These are phyloP conservation scores for Coix lacrymajobi DNA, from an alignment of 176 grass and related monocot species.

Conservation along the genomic window DNA sequence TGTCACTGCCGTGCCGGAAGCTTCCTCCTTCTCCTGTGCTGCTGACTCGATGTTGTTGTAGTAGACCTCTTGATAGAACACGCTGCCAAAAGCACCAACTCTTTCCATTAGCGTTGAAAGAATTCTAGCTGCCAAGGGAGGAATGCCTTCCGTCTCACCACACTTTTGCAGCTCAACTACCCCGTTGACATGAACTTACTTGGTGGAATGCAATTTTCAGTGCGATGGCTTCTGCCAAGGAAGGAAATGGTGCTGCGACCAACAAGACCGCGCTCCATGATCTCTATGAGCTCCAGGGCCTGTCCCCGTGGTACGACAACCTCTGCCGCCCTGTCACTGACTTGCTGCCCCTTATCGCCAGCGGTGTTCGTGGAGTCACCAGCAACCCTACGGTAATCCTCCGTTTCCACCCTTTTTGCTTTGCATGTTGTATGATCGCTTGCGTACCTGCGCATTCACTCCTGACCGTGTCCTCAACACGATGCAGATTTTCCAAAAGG, in stretches of 20 bases:
- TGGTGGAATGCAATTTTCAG: conserved; percentile 8
- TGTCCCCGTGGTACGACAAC: conserved; percentile 99
- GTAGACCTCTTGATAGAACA: background rate
- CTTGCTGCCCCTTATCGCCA: conserved; percentile 73
- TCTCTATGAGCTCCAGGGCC: conserved; percentile 84
- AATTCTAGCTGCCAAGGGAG: background rate
- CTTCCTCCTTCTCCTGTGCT: background rate
- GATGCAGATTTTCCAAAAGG: conserved; percentile 96
- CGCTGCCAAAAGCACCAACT: background rate
- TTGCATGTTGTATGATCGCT: background rate
- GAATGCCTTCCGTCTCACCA: background rate
- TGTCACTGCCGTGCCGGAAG: background rate
- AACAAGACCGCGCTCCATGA: conserved; percentile 79
- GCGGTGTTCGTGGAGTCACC: conserved; percentile 85
- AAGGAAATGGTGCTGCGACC: conserved; percentile 59
- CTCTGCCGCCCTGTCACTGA: conserved; percentile 93
- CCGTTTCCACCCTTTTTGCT: background rate
- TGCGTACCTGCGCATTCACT: background rate
- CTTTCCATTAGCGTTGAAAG: background rate
- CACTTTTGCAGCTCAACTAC: background rate
- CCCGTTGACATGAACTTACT: background rate
- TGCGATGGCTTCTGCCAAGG: conserved; percentile 51
- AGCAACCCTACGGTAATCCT: conserved; percentile 89
- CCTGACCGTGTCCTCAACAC: conserved; percentile 3
- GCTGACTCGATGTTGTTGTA: background rate